Evolutionary conservation across 306 rosid species (phyloP).

Genomic region (Sophora flavescens): DNA sequence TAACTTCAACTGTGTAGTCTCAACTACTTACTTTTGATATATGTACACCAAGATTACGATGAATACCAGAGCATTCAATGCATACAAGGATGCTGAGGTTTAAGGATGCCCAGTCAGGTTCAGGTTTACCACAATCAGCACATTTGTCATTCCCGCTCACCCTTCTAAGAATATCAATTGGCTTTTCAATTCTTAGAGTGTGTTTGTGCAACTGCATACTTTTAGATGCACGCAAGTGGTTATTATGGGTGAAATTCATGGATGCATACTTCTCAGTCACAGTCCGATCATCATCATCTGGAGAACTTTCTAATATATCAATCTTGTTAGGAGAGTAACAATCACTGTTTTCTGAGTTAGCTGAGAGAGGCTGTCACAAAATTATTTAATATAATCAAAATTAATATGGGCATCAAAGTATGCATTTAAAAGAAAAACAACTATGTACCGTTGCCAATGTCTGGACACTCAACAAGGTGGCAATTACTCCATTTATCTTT

Average conservation of each 20-base stretch:
- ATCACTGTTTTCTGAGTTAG: conserved; percentile 49
- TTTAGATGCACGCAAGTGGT: conserved; percentile 53
- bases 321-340: conserved; percentile 39
- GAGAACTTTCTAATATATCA: conserved; percentile 43
- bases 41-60: conserved; percentile 92
- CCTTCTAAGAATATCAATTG: conserved; percentile 72
- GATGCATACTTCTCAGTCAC: conserved; percentile 46
- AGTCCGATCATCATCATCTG: conserved; percentile 44
- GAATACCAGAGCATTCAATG: conserved; percentile 89
- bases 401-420: conserved; percentile 39
- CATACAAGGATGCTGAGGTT: conserved; percentile 87
- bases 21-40: conserved; percentile 78
- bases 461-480: conserved; percentile 78
- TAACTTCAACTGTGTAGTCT: conserved; percentile 16
- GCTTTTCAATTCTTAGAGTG: conserved; percentile 60
- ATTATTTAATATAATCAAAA: conserved; percentile 41
- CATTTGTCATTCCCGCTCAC: conserved; percentile 85
- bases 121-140: conserved; percentile 90
- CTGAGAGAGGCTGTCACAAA: conserved; percentile 61
- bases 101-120: conserved; percentile 91
- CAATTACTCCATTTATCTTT: conserved; percentile 82
- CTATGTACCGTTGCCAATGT: conserved; percentile 62
- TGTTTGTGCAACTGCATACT: conserved; percentile 56
- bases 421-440: conserved; percentile 29
- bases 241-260: conserved; percentile 39